Base-by-base conservation (phyloP, 208 protist species). In the Endotrypanum monterogeii region DNA sequence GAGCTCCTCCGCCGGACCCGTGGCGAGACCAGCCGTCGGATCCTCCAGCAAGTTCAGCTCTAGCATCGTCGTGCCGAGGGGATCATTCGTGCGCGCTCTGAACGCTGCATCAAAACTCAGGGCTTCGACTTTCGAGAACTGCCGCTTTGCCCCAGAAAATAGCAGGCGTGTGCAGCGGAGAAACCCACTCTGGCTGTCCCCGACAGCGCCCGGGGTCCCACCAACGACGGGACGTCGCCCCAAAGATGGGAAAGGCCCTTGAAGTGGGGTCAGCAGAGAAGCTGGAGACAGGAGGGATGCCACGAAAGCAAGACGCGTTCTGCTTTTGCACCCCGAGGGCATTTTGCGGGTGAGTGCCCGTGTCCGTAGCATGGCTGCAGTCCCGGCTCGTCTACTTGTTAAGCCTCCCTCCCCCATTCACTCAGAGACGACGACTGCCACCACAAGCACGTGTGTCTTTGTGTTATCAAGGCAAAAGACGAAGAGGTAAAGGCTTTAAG, bases 1-100 rank as follows among this genome's bases (percentile, higher is more conserved):
- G 44, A 96, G 67, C 84, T 96, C 89, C 78, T 94, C 89, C 0
- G 89, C 92, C 0, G 87, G 81, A 2, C 87, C 88, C 18, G 80
- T 68, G 25, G 84, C 80, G 11, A 96, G 85, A n/a, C 92, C 92
- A 28, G 89, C 92, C 20, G 86, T 92, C n/a, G 92, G 92, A 68
- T 96, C 92, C 58, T 93, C 92, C 73, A 94, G 84, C n/a, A 96
- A 65, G 55, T 90, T 96, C 37, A 90, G 71, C 57, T 91, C 85
- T 0, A 94, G 72, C 65, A 80, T 67, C 14, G 69, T 72, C 25
- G 76, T 52, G 16, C 65, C 63, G 8, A 60, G n/a, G 30, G n/a
- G 54, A 4, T 51, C 61, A 16, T 57, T 69, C 1, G 1, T 35
- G 32, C 63, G 71, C 25, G 76, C 44, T 54, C 62, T 39, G 20